phyloP scores from a whole-genome alignment of 2,329 filamentous ascomycete genomes.

The Xylaria sp. region DNA sequence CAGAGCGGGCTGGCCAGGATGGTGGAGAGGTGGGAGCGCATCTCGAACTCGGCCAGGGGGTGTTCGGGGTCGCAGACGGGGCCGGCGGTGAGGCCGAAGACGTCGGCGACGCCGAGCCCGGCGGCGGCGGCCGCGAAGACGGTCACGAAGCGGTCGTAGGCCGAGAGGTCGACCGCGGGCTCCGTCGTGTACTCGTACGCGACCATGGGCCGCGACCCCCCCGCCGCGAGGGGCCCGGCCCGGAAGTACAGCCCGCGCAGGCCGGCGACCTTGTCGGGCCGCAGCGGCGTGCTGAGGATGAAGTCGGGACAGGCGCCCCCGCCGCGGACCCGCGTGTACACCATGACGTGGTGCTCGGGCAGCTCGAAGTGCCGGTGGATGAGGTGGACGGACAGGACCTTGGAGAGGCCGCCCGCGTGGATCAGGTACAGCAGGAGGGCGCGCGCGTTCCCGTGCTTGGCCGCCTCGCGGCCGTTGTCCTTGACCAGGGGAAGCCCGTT shows the following conservation, averaged over 20 bases:
- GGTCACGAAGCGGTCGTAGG: neutral
- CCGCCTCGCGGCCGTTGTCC: too few species aligned
- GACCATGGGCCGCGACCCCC: neutral
- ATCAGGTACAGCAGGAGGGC: too few species aligned
- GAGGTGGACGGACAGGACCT: neutral
- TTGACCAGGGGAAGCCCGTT: too few species aligned
- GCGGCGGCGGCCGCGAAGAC: neutral
- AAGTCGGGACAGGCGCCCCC: neutral
- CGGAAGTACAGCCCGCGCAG: neutral
- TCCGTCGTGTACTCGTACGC: neutral
- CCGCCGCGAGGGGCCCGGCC: too few species aligned
- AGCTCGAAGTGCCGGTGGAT: neutral
- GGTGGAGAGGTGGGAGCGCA: neutral
- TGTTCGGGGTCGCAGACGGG: neutral
- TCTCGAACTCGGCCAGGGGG: neutral
- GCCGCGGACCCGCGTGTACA: neutral
- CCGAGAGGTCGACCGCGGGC: neutral
- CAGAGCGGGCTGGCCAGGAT: too few species aligned
- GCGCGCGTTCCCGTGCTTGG: too few species aligned
- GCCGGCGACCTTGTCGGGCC: neutral
- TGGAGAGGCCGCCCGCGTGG: neutral
- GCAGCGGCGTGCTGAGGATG: neutral
- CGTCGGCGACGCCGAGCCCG: neutral
- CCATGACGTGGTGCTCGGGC: neutral
- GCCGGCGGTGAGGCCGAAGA: neutral